These are phyloP conservation scores for Vicia faba DNA, from an alignment of 306 rosid genomes.

Conservation along the genomic window DNA sequence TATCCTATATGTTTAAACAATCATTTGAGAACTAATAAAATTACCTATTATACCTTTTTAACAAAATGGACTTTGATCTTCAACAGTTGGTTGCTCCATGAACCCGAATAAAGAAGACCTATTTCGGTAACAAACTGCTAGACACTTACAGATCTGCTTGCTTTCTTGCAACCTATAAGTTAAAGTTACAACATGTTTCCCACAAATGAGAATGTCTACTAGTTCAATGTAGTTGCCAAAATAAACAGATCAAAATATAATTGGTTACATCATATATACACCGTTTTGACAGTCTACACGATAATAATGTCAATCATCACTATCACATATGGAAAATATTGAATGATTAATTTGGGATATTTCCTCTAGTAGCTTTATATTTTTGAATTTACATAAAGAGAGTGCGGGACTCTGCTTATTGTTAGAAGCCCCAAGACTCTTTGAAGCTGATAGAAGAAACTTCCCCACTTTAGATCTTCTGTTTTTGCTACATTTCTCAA, in stretches of 20 bases:
- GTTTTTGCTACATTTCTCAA: constrained; percentile 7
- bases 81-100: no score
- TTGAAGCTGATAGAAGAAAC: constrained; percentile 59
- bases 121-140: not conserved
- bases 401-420: constrained; percentile 44
- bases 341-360: constrained; percentile 44
- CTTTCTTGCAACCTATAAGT: constrained; percentile 15
- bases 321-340: constrained; percentile 55
- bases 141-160: not conserved
- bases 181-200: constrained; percentile 19
- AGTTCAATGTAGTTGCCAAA: not conserved
- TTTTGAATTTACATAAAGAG: constrained; percentile 45
- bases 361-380: constrained; percentile 36
- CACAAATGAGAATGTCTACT: not conserved
- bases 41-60: no score
- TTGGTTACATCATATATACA: constrained; percentile 3
- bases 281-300: constrained; percentile 6
- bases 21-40: no score
- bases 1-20: no score
- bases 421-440: constrained; percentile 53
- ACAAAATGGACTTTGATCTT: no score
- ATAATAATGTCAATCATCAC: constrained; percentile 46
- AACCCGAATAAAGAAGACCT: no score
- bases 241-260: not conserved
- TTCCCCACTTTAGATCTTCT: constrained; percentile 53